Conservation (phyloP, 1,284 basidiomycete species). For the Trichosporon inkin region DNA sequence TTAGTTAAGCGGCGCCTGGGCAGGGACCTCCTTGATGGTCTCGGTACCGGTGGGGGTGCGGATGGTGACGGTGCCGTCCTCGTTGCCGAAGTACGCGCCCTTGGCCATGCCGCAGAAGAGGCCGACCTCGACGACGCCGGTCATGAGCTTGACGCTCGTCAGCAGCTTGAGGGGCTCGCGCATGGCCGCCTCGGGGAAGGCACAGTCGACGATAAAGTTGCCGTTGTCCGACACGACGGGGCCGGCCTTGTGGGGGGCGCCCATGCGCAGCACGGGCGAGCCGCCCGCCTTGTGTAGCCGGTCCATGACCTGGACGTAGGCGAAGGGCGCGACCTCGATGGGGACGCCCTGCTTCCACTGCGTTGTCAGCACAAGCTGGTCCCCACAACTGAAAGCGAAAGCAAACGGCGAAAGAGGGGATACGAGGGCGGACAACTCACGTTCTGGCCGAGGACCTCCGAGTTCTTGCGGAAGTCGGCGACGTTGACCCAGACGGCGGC, state of each 20-base stretch:
- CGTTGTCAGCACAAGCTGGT: neutral
- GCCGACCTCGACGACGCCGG: constrained; percentile 95
- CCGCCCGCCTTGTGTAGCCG: constrained; percentile 58
- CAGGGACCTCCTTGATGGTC: constrained; percentile 38
- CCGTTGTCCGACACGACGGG: constrained; percentile 96
- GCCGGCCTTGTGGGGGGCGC: constrained; percentile 56
- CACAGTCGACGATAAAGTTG: constrained; percentile 91
- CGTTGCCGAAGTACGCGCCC: constrained; percentile 95
- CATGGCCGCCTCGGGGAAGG: constrained; percentile 69
- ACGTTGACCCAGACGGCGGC: constrained; percentile 93
- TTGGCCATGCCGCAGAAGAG: constrained; percentile 90
- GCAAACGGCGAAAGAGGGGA: no score
- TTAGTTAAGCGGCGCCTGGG: neutral
- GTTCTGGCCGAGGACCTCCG: constrained; percentile 71
- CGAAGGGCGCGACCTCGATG: constrained; percentile 94
- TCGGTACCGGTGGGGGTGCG: constrained; percentile 45
- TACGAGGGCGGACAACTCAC: constrained; percentile 54
- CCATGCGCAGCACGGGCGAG: constrained; percentile 70
- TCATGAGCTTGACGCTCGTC: constrained; percentile 75
- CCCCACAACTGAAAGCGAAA: neutral
- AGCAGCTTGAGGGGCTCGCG: constrained; percentile 69
- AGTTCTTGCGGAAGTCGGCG: constrained; percentile 93
- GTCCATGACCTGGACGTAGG: constrained; percentile 80
- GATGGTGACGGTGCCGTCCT: constrained; percentile 54
- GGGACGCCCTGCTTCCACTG: constrained; percentile 88